Evolutionary conservation across 225 moss, liverwort and hornwort genomes (phyloP), one percentile per base, ranked within the genome.

Genomic region (Polytrichum commune): DNA sequence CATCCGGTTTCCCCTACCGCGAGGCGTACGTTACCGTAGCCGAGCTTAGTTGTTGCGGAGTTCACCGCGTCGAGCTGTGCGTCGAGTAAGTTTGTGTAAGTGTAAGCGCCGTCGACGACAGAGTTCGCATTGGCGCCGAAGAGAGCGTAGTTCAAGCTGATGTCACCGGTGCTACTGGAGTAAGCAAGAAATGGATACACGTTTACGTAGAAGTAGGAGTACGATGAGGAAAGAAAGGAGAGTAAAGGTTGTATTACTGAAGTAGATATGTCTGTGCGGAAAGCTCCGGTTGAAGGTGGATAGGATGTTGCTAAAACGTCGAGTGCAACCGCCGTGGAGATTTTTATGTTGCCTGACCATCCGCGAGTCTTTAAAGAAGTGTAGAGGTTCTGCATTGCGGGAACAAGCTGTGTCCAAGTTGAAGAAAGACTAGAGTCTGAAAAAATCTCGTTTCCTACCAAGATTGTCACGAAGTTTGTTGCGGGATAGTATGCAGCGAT

Each of bases 21-120:
- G 5, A 91, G 29, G 10, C 78, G 79, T 23, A 82, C 25, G 7
- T 26, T 65, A 6, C 62, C 64, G 25, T 75, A 88, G 4, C 90
- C 88, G 5, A 80, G 81, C 69, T 67, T 69, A 6, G 80, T 62
- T 6, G 86, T 72, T 8, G 90, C 90, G 19, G 86, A 69, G 28
- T 79, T 79, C 26, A 88, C 83, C 5, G 90, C 90, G 25, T 90
- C 90, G 1, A 90, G 74, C 69, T 90, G 87, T 19, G 90, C 90
- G 70, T 91, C 90, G 72, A 85, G 76, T 66, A 91, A 71, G 74
- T 83, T 91, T 8, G 88, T 88, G 78, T 91, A 91, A 26, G 69
- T 80, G 18, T 88, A 75, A 25, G 56, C 67, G 19, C 82, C 80
- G 58, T 91, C 90, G 29, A 91, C 77, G 13, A 81, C 83, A 53